Evolutionary conservation across 169 alveolate species (phyloP).

Genomic region (Babesia bigemina): DNA sequence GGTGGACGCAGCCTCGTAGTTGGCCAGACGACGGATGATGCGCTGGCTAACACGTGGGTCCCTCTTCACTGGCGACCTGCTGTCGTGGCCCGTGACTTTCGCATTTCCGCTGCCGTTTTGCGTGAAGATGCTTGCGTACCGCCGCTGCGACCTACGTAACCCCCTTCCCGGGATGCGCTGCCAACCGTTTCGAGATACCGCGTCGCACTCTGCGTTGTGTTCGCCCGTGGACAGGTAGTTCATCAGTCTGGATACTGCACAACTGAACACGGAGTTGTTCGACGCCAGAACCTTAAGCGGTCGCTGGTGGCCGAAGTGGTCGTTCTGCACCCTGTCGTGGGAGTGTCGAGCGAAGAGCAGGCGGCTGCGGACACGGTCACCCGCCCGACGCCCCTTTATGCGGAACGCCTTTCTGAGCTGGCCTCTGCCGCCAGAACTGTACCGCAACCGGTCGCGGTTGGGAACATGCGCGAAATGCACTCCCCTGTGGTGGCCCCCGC

Average conservation of each 20-base stretch:
- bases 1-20: background rate
- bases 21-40: background rate
- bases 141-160: background rate
- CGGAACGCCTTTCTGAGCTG: constrained; percentile 13
- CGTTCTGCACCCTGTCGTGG: background rate
- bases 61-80: background rate
- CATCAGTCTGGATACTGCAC: constrained; percentile 8
- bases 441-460: constrained; percentile 9
- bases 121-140: background rate
- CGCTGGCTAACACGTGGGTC: background rate
- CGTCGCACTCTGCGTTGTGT: constrained; percentile 21
- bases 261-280: constrained; percentile 3
- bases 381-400: constrained; percentile 15
- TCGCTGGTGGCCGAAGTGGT: background rate
- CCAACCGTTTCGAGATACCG: constrained; percentile 18
- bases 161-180: background rate
- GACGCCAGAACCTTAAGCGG: constrained; percentile 1
- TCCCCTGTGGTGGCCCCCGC: background rate
- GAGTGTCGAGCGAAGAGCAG: constrained; percentile 14
- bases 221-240: constrained; percentile 20
- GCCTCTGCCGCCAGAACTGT: background rate
- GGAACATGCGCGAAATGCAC: constrained; percentile 1
- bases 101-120: background rate
- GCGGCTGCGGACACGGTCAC: constrained; percentile 2
- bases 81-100: background rate